phyloP scores from a whole-genome alignment of 345 rosid species.

The Linum lewisii region DNA sequence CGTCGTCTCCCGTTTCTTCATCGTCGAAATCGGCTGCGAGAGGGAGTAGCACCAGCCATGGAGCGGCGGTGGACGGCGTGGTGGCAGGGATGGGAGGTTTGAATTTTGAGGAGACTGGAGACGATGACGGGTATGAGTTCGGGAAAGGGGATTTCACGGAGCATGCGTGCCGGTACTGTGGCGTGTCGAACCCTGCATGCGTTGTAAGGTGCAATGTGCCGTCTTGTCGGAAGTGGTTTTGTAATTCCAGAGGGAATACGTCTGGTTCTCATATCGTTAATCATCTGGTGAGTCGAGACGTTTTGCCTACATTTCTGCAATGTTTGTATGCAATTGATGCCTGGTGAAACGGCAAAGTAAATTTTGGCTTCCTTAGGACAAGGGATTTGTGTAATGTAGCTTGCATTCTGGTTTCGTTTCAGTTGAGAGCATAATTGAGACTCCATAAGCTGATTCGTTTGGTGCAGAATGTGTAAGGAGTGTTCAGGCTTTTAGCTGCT shows the following conservation, averaged over 20 bases:
- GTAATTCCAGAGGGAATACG: constrained; percentile 97
- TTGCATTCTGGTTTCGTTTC: too few relatives aligned
- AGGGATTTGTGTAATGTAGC: too few relatives aligned
- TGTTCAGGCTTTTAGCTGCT: not conserved
- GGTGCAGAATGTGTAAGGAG: too few relatives aligned
- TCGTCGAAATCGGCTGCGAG: constrained; percentile 8
- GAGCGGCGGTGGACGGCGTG: constrained; percentile 56
- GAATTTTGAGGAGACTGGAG: constrained; percentile 93
- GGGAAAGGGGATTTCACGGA: constrained; percentile 80
- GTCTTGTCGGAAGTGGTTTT: constrained; percentile 97
- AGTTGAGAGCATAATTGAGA: too few relatives aligned
- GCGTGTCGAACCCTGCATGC: constrained; percentile 95
- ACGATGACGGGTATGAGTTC: constrained; percentile 61
- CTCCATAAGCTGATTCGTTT: too few relatives aligned
- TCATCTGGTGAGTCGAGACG: constrained; percentile 58
- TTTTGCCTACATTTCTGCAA: not conserved
- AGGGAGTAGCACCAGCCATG: constrained; percentile 24
- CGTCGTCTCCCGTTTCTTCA: constrained; percentile 53
- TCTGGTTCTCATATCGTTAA: constrained; percentile 98
- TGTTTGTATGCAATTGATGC: too few relatives aligned
- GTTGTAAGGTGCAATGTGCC: constrained; percentile 97
- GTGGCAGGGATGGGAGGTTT: constrained; percentile 69
- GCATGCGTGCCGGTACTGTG: constrained; percentile 94
- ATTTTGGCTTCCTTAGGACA: too few relatives aligned
- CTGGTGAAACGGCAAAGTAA: too few relatives aligned